These are phyloP conservation scores for Monosporascus sp. DNA, from an alignment of 2,329 filamentous ascomycete genomes.

Conservation along the genomic window DNA sequence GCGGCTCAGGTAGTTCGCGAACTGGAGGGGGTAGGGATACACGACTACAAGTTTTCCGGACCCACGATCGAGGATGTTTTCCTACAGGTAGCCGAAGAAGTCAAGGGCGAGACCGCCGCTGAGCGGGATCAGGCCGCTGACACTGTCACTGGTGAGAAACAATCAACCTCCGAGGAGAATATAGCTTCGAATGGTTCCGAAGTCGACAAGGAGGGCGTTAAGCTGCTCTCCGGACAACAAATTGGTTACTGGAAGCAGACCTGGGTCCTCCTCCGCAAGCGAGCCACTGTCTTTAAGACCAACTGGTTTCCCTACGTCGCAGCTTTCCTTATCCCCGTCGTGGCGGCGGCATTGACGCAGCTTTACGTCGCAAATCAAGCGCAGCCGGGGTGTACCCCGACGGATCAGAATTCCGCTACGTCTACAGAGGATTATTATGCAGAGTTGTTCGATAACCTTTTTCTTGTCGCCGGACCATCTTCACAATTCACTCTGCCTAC, in stretches of 20 bases:
- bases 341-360: conserved; percentile 73
- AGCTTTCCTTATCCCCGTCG: conserved; percentile 71
- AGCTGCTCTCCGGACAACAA: conserved; percentile 61
- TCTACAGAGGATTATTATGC: conserved; percentile 31
- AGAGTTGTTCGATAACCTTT: conserved; percentile 27
- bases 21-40: conserved; percentile 61
- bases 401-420: conserved; percentile 22
- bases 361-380: conserved; percentile 57
- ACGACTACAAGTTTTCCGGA: conserved; percentile 78
- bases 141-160: conserved; percentile 15
- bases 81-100: conserved; percentile 76
- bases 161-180: conserved; percentile 16
- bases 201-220: conserved; percentile 34
- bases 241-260: conserved; percentile 68
- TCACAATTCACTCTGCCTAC: conserved; percentile 30
- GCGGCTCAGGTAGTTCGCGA: conserved; percentile 66
- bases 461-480: conserved; percentile 38
- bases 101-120: conserved; percentile 44
- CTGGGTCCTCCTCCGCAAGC: conserved; percentile 70
- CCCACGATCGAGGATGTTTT: conserved; percentile 94
- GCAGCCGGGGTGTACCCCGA: conserved; percentile 26
- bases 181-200: conserved; percentile 8
- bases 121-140: conserved; percentile 2
- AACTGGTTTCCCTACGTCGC: conserved; percentile 73
- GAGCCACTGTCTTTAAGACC: conserved; percentile 68